Base-by-base conservation (phyloP, 2,329 filamentous ascomycete genomes). In the Chaetothyriales sp. region DNA sequence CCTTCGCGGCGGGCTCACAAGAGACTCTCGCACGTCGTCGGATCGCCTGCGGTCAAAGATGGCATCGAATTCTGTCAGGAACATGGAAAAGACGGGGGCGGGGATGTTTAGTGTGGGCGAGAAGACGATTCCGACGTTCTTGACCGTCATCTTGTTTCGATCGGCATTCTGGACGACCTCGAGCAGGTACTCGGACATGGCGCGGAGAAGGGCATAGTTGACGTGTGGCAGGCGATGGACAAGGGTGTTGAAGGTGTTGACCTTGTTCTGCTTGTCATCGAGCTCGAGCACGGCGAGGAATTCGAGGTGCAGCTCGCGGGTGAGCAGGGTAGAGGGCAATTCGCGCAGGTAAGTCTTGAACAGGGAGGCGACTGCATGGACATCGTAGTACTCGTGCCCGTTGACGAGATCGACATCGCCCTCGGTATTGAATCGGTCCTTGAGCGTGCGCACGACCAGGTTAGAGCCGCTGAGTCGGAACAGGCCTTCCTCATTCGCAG, bases 391-490 rank as follows among this genome's bases (percentile, higher is more conserved):
- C 53, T 86, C 82, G 48, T 85, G 84, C 54, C 90, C 89, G 1
- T 77, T 79, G 22, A 95, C 67, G 49, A 98, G 75, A 65, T 95
- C 88, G 58, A 98, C 78, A 64, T 98, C 92, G 46, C 89, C 85
- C 71, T 98, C 89, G 3, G 70, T 81, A 67, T 98, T 95, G 73
- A 98, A 98, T 2, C 89, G 83, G 65, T 97, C 90, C 55, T 86
- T 85, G 44, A 98, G 77, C 52, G 81, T 81, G 68, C 90, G 94
- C 69, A 98, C 94, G 48, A 95, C 83, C 51, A 94, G 79, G 64
- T 95, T 97, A 0, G 90, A 97, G n/a, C 92, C 92, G 66, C 89
- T 97, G 44, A 98, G 75, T 49, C 92, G 82, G 75, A 98, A 98
- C 44, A 98, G 95, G 44, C 92, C 92, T 68, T 98, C 92, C 66